Conservation (phyloP, 345 rosid genomes). For the Eucalyptus albens region DNA sequence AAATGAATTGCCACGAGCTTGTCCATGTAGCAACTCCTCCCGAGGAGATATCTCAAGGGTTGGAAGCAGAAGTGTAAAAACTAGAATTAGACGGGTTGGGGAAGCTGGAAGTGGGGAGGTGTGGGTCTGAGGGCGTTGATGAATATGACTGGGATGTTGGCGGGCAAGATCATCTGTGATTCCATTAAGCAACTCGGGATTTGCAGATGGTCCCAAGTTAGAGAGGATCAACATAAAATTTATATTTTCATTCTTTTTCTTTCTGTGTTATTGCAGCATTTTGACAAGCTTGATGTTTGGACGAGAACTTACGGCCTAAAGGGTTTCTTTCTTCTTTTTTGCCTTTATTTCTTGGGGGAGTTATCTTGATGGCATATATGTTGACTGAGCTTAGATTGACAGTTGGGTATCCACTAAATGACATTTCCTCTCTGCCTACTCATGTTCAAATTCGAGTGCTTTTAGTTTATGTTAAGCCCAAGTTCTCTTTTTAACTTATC, state of each 20-base stretch:
- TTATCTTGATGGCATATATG: neutral
- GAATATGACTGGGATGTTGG: neutral
- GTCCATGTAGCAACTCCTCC: neutral
- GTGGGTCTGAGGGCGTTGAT: neutral
- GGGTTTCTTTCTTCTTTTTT: neutral
- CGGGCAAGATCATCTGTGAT: neutral
- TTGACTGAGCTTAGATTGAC: accelerated
- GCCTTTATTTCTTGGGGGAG: neutral
- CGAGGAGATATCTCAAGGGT: neutral
- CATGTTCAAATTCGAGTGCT: neutral
- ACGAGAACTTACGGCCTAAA: neutral
- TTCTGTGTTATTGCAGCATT: neutral
- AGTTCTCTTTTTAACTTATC: neutral
- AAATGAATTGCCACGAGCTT: neutral
- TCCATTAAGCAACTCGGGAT: neutral
- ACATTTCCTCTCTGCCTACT: neutral
- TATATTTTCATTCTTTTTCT: no score
- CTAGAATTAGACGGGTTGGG: neutral
- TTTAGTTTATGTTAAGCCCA: neutral
- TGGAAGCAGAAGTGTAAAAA: neutral
- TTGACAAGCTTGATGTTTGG: neutral
- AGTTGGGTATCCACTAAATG: neutral
- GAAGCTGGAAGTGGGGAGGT: neutral
- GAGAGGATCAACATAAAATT: neutral
- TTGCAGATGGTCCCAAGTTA: neutral